These are phyloP conservation scores for Neostapfia colusana DNA, from an alignment of 176 grass and related monocot species.

Conservation along the genomic window DNA sequence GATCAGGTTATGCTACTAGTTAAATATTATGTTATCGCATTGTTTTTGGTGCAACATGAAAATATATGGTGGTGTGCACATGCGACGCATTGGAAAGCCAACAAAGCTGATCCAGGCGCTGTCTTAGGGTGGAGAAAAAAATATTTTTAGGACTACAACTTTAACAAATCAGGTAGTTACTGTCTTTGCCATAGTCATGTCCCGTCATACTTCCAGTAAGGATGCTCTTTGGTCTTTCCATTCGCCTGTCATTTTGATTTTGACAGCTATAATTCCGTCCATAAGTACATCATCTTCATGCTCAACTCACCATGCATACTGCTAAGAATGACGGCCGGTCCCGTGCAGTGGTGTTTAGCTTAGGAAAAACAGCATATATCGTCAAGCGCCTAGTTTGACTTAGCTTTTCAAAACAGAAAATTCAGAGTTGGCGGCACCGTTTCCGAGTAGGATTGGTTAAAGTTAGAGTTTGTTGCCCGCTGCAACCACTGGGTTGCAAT, in stretches of 20 bases:
- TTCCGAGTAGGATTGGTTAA: not conserved
- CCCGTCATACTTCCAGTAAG: too few relatives aligned
- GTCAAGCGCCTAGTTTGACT: not conserved
- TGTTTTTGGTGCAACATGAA: not conserved
- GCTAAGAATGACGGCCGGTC: not conserved
- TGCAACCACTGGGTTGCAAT: not conserved
- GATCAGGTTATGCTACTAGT: not conserved
- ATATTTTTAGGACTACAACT: not conserved
- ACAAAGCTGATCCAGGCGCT: conserved; percentile 30
- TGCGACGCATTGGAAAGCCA: conserved; percentile 20
- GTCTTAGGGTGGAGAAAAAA: not conserved
- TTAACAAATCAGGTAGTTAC: not conserved
- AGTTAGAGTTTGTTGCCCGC: not conserved
- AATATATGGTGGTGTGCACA: conserved; percentile 17
- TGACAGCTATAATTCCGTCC: not conserved
- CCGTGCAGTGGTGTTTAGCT: not conserved
- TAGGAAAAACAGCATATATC: not conserved
- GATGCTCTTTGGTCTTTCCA: not conserved
- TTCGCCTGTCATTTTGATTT: not conserved
- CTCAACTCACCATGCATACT: not conserved
- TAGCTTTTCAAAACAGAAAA: not conserved
- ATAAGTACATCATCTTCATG: not conserved
- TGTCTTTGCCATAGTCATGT: too few relatives aligned
- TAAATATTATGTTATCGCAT: not conserved
- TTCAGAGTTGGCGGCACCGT: not conserved